Conservation (phyloP, 2,329 filamentous ascomycete genomes). For the Colletotrichum theobromicola region DNA sequence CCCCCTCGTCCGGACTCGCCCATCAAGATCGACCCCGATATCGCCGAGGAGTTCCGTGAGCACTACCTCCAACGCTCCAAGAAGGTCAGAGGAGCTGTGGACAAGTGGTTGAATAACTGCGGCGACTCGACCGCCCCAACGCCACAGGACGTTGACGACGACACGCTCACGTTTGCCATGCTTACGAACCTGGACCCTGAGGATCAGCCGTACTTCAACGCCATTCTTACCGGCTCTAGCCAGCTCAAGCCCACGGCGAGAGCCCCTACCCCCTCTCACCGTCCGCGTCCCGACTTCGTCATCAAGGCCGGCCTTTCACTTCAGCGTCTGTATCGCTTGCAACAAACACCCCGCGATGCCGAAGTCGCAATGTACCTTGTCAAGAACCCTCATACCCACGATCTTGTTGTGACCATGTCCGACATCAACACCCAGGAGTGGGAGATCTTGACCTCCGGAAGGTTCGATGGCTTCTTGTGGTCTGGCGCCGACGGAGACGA, state of each 20-base stretch:
- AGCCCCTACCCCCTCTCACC: slow-evolving; percentile 72
- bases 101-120: slow-evolving; percentile 86
- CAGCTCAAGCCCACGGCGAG: slow-evolving; percentile 62
- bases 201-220: slow-evolving; percentile 82
- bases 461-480: slow-evolving; percentile 95
- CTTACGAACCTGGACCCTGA: slow-evolving; percentile 81
- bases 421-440: slow-evolving; percentile 93
- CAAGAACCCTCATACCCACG: slow-evolving; percentile 81
- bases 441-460: slow-evolving; percentile 92
- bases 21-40: slow-evolving; percentile 86
- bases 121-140: slow-evolving; percentile 75
- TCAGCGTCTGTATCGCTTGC: slow-evolving; percentile 82
- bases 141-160: slow-evolving; percentile 90
- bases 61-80: slow-evolving; percentile 92
- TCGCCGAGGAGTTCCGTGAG: slow-evolving; percentile 90
- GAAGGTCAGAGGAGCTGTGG: slow-evolving; percentile 90
- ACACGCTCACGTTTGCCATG: slow-evolving; percentile 92
- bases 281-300: slow-evolving; percentile 74
- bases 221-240: slow-evolving; percentile 69
- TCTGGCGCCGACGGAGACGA: slow-evolving; percentile 80
- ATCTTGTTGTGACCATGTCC: slow-evolving; percentile 84
- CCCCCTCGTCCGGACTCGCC: slow-evolving; percentile 64
- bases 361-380: slow-evolving; percentile 87
- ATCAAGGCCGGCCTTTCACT: slow-evolving; percentile 78
- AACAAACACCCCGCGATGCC: slow-evolving; percentile 77